These are phyloP conservation scores for Trichoderma oligosporum DNA, from an alignment of 2,329 filamentous ascomycete species.

Conservation along the genomic window DNA sequence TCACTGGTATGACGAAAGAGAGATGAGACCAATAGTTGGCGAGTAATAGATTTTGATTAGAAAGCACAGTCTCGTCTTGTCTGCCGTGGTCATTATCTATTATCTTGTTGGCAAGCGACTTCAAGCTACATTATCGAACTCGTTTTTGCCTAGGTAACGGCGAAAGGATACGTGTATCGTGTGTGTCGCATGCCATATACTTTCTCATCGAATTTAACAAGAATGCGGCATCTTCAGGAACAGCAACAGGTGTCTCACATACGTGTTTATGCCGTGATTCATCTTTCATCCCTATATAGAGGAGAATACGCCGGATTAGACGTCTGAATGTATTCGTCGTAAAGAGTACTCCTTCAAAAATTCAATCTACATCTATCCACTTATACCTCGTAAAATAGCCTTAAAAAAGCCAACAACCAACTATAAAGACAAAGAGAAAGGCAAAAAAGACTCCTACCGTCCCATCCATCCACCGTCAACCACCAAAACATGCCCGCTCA, in stretches of 20 bases:
- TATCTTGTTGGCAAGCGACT: too few relatives aligned
- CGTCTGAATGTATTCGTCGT: too few relatives aligned
- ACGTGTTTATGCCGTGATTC: too few relatives aligned
- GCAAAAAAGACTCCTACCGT: constrained; percentile 48
- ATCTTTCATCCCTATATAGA: too few relatives aligned
- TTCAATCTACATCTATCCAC: background rate
- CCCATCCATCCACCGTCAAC: constrained; percentile 96
- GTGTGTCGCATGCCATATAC: background rate
- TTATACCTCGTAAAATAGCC: too few relatives aligned
- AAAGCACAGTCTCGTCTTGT: too few relatives aligned
- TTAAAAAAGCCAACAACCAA: background rate
- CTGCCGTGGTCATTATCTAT: too few relatives aligned
- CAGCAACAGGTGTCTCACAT: too few relatives aligned
- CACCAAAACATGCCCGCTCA: constrained; percentile 75
- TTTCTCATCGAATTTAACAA: background rate
- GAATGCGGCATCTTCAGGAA: background rate
- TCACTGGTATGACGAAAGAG: constrained; percentile 6
- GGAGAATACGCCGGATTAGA: too few relatives aligned
- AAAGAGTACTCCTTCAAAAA: too few relatives aligned
- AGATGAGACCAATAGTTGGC: background rate
- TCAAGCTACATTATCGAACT: background rate
- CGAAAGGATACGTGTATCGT: background rate
- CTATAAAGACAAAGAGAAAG: too few relatives aligned
- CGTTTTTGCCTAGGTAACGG: background rate
- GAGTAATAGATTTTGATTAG: constrained; percentile 4